phyloP scores from a whole-genome alignment of 148 eudicot species.

The Heliosperma pusillum region DNA sequence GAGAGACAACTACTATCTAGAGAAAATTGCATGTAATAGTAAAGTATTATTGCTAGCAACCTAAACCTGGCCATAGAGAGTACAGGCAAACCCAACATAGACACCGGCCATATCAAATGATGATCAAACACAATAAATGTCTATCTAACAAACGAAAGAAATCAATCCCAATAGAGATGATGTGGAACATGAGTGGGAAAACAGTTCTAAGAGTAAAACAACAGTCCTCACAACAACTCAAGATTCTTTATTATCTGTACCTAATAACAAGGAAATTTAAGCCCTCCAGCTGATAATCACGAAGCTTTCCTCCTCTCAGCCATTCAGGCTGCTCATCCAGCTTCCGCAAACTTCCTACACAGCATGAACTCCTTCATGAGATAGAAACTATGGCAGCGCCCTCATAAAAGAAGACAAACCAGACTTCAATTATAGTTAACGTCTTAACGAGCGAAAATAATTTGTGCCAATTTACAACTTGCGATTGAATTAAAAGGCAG shows the following conservation, averaged over 20 bases:
- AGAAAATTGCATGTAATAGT: background rate
- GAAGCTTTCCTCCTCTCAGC: conserved; percentile 91
- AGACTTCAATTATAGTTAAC: conserved; percentile 8
- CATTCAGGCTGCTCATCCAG: conserved; percentile 99
- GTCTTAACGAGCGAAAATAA: background rate
- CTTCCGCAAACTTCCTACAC: conserved; percentile 85
- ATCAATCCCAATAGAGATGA: background rate
- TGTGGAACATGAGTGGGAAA: background rate
- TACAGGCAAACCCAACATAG: background rate
- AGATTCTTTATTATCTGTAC: conserved; percentile 26
- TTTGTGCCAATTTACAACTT: background rate
- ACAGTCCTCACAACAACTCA: background rate
- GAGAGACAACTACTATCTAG: background rate
- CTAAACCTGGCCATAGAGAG: background rate
- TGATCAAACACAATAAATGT: background rate
- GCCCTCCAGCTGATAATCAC: conserved; percentile 99
- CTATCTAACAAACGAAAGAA: background rate
- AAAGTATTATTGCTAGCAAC: background rate
- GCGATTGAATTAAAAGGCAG: no score
- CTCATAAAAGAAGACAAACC: background rate
- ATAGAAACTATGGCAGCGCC: background rate
- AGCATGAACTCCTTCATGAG: conserved; percentile 21
- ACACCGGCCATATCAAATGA: background rate
- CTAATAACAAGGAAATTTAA: conserved; percentile 96
- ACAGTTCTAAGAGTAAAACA: background rate